Conservation (phyloP, 2,329 filamentous ascomycete genomes). For the Paraphoma sp. region DNA sequence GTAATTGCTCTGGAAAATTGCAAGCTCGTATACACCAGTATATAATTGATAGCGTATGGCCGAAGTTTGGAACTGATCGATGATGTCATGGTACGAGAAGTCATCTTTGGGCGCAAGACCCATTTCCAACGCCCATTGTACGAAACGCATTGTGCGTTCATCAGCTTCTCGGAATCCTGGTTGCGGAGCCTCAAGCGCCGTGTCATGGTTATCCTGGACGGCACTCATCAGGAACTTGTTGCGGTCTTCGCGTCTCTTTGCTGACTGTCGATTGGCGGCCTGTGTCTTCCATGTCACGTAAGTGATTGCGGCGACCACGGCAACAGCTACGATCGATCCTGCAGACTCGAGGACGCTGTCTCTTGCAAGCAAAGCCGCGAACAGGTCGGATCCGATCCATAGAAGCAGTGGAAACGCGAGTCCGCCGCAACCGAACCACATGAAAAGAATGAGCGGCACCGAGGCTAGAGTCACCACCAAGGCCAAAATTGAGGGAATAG, state of each 20-base stretch:
- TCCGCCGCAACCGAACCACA: slow-evolving; percentile 25
- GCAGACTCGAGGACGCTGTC: slow-evolving; percentile 14
- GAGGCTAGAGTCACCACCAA: slow-evolving; percentile 13
- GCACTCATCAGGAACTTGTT: slow-evolving; percentile 12
- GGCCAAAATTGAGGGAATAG: slow-evolving; percentile 9
- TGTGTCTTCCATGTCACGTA: slow-evolving; percentile 7
- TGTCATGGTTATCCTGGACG: not conserved
- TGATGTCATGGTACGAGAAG: slow-evolving; percentile 21
- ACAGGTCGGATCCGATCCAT: slow-evolving; percentile 8
- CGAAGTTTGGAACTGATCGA: slow-evolving; percentile 27
- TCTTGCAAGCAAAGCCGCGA: slow-evolving; percentile 10
- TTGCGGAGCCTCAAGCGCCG: not conserved
- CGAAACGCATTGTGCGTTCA: slow-evolving; percentile 11
- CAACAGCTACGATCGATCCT: slow-evolving; percentile 6
- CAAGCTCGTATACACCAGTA: slow-evolving; percentile 9
- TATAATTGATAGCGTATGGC: slow-evolving; percentile 26
- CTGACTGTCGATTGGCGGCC: slow-evolving; percentile 3
- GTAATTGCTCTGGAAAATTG: slow-evolving; percentile 11
- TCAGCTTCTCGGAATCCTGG: slow-evolving; percentile 14
- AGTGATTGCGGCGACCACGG: slow-evolving; percentile 6
- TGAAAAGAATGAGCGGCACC: slow-evolving; percentile 17
- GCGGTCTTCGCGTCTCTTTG: slow-evolving; percentile 11
- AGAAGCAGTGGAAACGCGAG: slow-evolving; percentile 16
- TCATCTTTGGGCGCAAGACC: slow-evolving; percentile 19
- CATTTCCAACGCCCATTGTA: slow-evolving; percentile 20